A percentile compares a stretch with the other conserved stretches of the same genome.
These are phyloP conservation scores for Fraxinus excelsior DNA, from an alignment of 257 asterid species.

Conservation along the genomic window DNA sequence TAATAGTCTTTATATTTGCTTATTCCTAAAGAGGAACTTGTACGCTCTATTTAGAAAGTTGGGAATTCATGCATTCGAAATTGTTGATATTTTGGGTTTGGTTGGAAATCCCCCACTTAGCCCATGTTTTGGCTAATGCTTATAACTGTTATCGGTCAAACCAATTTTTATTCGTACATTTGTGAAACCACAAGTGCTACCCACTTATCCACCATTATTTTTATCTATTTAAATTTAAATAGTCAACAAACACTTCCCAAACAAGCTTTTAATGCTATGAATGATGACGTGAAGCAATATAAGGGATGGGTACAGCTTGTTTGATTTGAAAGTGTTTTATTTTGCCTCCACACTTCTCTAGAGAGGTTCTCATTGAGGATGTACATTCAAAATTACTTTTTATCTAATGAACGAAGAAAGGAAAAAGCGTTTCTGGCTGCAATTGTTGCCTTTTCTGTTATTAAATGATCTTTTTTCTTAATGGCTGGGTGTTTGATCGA, in stretches of 20 bases:
- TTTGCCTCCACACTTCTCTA: neutral
- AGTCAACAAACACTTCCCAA: too few relatives aligned
- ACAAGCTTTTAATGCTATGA: neutral
- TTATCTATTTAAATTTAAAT: too few relatives aligned
- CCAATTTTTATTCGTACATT: too few relatives aligned
- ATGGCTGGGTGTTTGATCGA: neutral
- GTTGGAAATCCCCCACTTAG: neutral
- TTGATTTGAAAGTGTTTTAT: slow-evolving; percentile 1
- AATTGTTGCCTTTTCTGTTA: slow-evolving; percentile 9
- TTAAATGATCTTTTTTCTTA: neutral
- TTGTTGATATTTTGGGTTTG: neutral
- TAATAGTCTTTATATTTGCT: too few relatives aligned
- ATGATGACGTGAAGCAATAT: neutral
- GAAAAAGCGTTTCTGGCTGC: slow-evolving; percentile 1
- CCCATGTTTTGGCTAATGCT: too few relatives aligned
- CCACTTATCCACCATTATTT: too few relatives aligned
- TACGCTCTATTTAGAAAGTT: too few relatives aligned
- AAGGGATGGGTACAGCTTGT: neutral
- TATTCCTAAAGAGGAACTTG: too few relatives aligned
- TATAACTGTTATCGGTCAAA: too few relatives aligned
- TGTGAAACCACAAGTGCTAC: too few relatives aligned
- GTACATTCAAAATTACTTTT: slow-evolving; percentile 9
- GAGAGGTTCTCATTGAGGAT: slow-evolving; percentile 11
- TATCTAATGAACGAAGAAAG: slow-evolving; percentile 3
- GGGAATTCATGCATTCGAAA: neutral